Conservation (phyloP, 768 basidiomycete genomes). For the Dictyophora rubrovolvata region DNA sequence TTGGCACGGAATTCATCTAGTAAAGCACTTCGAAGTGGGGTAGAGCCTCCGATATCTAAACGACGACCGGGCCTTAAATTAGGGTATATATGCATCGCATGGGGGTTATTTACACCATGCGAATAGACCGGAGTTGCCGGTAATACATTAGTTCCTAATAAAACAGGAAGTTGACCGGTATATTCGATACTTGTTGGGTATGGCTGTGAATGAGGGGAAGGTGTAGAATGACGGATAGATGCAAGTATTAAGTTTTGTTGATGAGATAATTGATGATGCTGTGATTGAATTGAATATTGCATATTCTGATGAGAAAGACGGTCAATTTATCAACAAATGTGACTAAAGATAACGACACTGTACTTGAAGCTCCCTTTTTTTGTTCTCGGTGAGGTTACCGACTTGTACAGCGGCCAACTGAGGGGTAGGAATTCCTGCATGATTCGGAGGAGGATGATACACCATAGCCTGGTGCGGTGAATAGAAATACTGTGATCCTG, state of each 20-base stretch:
- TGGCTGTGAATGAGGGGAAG: constrained; percentile 33
- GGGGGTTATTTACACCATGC: constrained; percentile 21
- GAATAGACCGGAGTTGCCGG: constrained; percentile 34
- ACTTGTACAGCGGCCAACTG: constrained; percentile 34
- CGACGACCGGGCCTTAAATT: constrained; percentile 36
- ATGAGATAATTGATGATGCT: constrained; percentile 29
- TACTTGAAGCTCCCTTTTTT: constrained; percentile 52
- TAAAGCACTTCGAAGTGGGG: constrained; percentile 52
- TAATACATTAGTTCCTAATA: constrained; percentile 24
- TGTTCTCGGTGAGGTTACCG: constrained; percentile 32
- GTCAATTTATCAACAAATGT: constrained; percentile 4
- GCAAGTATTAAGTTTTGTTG: constrained; percentile 32
- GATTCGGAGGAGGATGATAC: constrained; percentile 39
- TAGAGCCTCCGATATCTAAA: constrained; percentile 27
- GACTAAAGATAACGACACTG: neutral
- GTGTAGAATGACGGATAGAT: constrained; percentile 29
- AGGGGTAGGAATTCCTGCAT: constrained; percentile 44
- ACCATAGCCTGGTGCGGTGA: constrained; percentile 47
- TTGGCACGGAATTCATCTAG: constrained; percentile 81
- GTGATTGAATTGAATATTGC: constrained; percentile 34
- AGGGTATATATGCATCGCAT: constrained; percentile 27
- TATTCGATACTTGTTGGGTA: constrained; percentile 42
- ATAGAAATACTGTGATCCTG: constrained; percentile 51
- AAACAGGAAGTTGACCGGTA: constrained; percentile 30
- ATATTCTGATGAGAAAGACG: constrained; percentile 4